Conservation (phyloP, 2,329 filamentous ascomycete species). For the Pseudogymnoascus sp. region DNA sequence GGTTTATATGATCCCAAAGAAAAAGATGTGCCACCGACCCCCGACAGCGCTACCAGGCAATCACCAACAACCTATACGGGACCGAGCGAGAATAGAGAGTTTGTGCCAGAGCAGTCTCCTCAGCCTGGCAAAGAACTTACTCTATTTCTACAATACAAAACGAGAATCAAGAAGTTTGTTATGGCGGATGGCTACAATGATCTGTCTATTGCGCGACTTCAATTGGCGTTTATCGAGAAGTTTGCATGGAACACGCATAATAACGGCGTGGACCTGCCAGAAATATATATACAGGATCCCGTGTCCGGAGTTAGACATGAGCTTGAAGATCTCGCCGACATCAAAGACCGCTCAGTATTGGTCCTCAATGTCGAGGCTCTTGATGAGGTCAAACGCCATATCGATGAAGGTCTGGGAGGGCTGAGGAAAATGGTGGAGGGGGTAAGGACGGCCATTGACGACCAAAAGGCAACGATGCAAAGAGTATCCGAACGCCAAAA, state of each 20-base stretch:
- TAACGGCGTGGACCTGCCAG: constrained; percentile 83
- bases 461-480: constrained; percentile 74
- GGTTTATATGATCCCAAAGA: constrained; percentile 12
- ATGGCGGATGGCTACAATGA: constrained; percentile 76
- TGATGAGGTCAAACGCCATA: constrained; percentile 92
- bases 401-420: constrained; percentile 81
- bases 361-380: constrained; percentile 87
- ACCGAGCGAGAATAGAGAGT: constrained; percentile 36
- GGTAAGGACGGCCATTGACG: constrained; percentile 73
- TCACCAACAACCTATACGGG: constrained; percentile 6
- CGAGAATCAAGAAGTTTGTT: constrained; percentile 92
- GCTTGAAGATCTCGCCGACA: constrained; percentile 82
- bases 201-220: constrained; percentile 76
- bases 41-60: constrained; percentile 11
- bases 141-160: constrained; percentile 91
- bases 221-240: constrained; percentile 96
- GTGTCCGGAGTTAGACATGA: constrained; percentile 95
- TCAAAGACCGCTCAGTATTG: constrained; percentile 92
- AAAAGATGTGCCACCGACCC: constrained; percentile 16
- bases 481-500: constrained; percentile 85
- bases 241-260: constrained; percentile 98
- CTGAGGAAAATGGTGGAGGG: constrained; percentile 78
- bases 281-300: constrained; percentile 96
- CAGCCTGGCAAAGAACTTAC: constrained; percentile 78
- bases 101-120: constrained; percentile 56